A percentile compares a stretch with the other conserved stretches of the same genome.
Evolutionary conservation across 148 eudicot genomes (phyloP).

Genomic region (Cornus controversa): DNA sequence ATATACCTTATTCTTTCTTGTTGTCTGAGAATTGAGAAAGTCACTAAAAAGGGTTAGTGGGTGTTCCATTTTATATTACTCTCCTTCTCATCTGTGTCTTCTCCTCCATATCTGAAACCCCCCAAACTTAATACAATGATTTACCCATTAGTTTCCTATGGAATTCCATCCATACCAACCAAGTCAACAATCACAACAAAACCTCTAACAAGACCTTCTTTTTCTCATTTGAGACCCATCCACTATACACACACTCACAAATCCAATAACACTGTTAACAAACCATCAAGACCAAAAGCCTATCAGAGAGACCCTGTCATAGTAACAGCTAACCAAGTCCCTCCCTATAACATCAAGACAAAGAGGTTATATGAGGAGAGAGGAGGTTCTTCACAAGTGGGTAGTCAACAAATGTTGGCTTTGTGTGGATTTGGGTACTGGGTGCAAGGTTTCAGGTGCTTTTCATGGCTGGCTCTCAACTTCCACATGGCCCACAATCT

Average conservation of each 20-base stretch:
- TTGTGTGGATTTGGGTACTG: constrained; percentile 92
- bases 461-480: constrained; percentile 89
- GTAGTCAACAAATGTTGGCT: constrained; percentile 45
- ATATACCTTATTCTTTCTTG: background rate
- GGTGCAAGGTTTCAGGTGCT: constrained; percentile 92
- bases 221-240: background rate
- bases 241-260: constrained; percentile 15
- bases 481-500: constrained; percentile 85
- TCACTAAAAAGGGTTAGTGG: background rate
- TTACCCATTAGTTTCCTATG: constrained; percentile 18
- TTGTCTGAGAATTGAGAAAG: background rate
- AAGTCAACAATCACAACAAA: constrained; percentile 1
- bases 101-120: background rate
- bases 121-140: constrained; percentile 8
- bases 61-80: background rate
- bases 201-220: constrained; percentile 10
- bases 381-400: constrained; percentile 26
- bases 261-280: constrained; percentile 18
- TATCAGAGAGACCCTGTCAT: background rate
- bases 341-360: constrained; percentile 9
- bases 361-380: constrained; percentile 13
- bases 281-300: constrained; percentile 15
- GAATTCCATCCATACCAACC: constrained; percentile 18
- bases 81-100: background rate
- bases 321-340: too few relatives aligned